Evolutionary conservation across 805 yeast genomes (phyloP).

Genomic region (Pichia insulana): DNA sequence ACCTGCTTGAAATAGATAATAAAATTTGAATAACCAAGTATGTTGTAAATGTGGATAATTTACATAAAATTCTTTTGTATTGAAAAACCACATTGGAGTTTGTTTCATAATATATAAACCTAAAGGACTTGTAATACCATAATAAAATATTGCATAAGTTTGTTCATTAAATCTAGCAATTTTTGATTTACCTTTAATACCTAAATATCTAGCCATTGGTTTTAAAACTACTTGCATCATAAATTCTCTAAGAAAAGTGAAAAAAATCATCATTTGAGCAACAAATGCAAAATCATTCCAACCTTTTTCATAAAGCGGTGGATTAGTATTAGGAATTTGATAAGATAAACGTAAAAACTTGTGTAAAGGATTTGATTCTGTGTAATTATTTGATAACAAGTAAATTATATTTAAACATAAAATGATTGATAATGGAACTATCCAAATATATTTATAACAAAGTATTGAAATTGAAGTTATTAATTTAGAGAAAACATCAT

Average conservation of each 20-base stretch:
- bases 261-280: conserved; percentile 69
- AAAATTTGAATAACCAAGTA: conserved; percentile 61
- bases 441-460: conserved; percentile 59
- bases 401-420: conserved; percentile 34
- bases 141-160: conserved; percentile 75
- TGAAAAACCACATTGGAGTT: conserved; percentile 83
- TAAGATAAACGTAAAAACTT: conserved; percentile 61
- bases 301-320: conserved; percentile 74
- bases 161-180: conserved; percentile 86
- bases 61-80: conserved; percentile 72
- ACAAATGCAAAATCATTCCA: conserved; percentile 73
- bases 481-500: conserved; percentile 47
- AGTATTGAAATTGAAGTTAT: conserved; percentile 52
- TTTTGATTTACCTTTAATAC: conserved; percentile 47
- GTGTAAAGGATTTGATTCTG: conserved; percentile 52
- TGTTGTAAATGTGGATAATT: conserved; percentile 78
- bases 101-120: conserved; percentile 84
- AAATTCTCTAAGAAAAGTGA: conserved; percentile 88
- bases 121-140: conserved; percentile 70
- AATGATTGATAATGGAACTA: conserved; percentile 50
- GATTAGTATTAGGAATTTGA: conserved; percentile 48
- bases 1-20: conserved; percentile 87
- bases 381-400: conserved; percentile 47
- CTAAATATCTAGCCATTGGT: conserved; percentile 56
- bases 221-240: conserved; percentile 70